A percentile compares a stretch with the other conserved stretches of the same genome.
Conservation (phyloP, 805 yeast species). For the Candida odintsovae region DNA sequence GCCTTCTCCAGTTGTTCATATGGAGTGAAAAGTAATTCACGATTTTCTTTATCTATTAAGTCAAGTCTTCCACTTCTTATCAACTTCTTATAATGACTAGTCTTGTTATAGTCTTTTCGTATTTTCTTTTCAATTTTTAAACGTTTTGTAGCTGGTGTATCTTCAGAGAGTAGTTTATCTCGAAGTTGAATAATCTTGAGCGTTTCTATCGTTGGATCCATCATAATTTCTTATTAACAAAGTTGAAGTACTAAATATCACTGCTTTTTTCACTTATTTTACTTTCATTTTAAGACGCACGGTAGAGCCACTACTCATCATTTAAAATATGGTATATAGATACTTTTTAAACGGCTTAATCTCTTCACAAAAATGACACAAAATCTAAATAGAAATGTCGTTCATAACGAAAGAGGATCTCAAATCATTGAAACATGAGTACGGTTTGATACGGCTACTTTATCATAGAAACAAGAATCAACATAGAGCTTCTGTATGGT, state of each 20-base stretch:
- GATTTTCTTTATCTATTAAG: constrained; percentile 14
- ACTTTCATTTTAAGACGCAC: too few species aligned
- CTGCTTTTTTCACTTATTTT: too few species aligned
- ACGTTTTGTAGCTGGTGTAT: constrained; percentile 6
- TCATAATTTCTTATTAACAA: not conserved
- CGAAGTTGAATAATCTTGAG: constrained; percentile 12
- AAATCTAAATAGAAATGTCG: not conserved
- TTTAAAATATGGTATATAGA: too few species aligned
- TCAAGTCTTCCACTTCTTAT: constrained; percentile 22
- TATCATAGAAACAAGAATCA: constrained; percentile 75
- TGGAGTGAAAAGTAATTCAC: constrained; percentile 12
- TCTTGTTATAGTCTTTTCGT: constrained; percentile 12
- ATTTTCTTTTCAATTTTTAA: constrained; percentile 18
- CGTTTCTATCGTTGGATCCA: constrained; percentile 7
- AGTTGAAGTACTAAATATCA: too few species aligned
- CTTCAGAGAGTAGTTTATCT: constrained; percentile 7
- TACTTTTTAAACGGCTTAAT: too few species aligned
- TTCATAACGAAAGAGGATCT: constrained; percentile 5
- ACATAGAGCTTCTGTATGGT: constrained; percentile 70
- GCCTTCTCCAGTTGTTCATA: constrained; percentile 11
- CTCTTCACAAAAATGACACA: too few species aligned
- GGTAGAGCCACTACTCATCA: too few species aligned
- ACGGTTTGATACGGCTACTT: constrained; percentile 50
- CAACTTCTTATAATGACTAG: constrained; percentile 18
- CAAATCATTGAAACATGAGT: constrained; percentile 40